Percentiles rank a stretch among this genome's conserved stretches.
phyloP scores from a whole-genome alignment of 2,329 filamentous ascomycete species.

The Metarhizium guizhouense region DNA sequence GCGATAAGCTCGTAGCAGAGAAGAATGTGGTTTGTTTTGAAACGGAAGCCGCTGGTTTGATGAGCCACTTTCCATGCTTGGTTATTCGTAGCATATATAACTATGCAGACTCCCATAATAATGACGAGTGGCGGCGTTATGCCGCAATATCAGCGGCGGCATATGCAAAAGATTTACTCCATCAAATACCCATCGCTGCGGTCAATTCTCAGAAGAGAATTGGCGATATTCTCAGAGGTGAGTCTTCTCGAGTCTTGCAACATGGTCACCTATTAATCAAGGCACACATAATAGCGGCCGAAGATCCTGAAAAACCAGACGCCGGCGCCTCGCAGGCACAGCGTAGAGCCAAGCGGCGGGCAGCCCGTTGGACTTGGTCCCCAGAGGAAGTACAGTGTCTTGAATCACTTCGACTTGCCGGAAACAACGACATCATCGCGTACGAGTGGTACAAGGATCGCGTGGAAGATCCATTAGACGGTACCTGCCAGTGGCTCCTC shows the following conservation, averaged over 20 bases:
- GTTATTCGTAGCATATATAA: conserved; percentile 27
- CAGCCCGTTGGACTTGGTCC: neutral
- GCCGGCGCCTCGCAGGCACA: conserved; percentile 1
- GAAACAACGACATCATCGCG: neutral
- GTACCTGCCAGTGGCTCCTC: conserved; percentile 25
- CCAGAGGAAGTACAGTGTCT: conserved; percentile 6
- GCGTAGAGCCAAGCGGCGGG: conserved; percentile 1
- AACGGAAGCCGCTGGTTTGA: conserved; percentile 22
- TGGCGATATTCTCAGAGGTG: conserved; percentile 4
- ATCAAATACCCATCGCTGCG: conserved; percentile 5
- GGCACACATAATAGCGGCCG: neutral
- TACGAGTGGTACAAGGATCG: conserved; percentile 23
- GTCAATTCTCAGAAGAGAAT: conserved; percentile 9
- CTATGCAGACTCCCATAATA: conserved; percentile 25
- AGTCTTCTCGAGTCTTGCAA: neutral
- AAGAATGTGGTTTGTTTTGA: conserved; percentile 11
- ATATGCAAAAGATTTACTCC: conserved; percentile 17
- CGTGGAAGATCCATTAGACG: conserved; percentile 2
- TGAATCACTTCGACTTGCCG: conserved; percentile 9
- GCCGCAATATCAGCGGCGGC: conserved; percentile 20
- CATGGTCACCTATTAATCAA: neutral
- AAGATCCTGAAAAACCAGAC: neutral
- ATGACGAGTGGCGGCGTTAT: conserved; percentile 21
- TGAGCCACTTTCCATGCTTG: conserved; percentile 20
- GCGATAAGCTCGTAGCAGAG: conserved; percentile 15